phyloP scores from a whole-genome alignment of 2,329 filamentous ascomycete species.

The Lecanicillium sp. region DNA sequence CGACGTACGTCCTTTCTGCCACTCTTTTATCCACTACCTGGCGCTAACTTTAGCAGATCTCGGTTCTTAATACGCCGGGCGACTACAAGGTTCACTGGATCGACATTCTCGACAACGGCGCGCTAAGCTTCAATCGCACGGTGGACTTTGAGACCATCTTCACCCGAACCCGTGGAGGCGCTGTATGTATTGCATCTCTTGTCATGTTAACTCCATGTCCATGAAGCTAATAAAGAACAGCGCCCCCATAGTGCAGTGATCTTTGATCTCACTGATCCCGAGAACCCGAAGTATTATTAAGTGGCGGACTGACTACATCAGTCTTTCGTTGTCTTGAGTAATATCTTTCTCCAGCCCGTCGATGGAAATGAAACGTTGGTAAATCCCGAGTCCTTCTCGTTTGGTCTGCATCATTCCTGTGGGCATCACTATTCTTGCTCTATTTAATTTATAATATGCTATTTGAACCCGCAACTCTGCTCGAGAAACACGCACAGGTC shows the following conservation, averaged over 20 bases:
- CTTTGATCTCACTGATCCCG: conserved; percentile 50
- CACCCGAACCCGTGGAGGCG: conserved; percentile 45
- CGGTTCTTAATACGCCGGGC: conserved; percentile 53
- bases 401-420: too few relatives aligned
- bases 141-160: conserved; percentile 53
- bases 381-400: too few relatives aligned
- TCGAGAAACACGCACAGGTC: background rate
- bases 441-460: conserved; percentile 1
- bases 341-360: too few relatives aligned
- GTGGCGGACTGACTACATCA: background rate
- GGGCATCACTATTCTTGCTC: too few relatives aligned
- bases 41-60: conserved; percentile 32
- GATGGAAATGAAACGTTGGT: too few relatives aligned
- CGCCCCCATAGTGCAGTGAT: conserved; percentile 52
- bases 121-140: conserved; percentile 52
- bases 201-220: background rate
- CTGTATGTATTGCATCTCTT: too few relatives aligned
- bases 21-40: background rate
- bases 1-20: conserved; percentile 27
- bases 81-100: conserved; percentile 60
- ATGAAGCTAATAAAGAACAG: conserved; percentile 9
- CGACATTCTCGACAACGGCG: conserved; percentile 48
- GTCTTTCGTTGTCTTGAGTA: too few relatives aligned
- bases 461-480: background rate
- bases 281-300: conserved; percentile 45